Conservation (phyloP, 2,329 filamentous ascomycete species). For the Trichoderma arundinaceum region DNA sequence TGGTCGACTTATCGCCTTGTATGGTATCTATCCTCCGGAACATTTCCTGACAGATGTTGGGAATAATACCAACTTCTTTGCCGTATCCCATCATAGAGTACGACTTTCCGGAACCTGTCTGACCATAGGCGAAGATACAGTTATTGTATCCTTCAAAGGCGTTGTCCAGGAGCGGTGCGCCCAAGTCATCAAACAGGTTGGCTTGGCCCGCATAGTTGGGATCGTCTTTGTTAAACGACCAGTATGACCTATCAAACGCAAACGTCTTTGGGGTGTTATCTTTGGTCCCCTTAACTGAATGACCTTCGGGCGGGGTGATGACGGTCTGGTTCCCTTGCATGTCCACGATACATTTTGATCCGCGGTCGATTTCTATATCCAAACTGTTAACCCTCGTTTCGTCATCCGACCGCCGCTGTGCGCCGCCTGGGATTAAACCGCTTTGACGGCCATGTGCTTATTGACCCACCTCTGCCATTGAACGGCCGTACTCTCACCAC, state of each 20-base stretch:
- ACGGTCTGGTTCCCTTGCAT: slow-evolving; percentile 95
- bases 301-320: slow-evolving; percentile 73
- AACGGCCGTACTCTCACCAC: slow-evolving; percentile 96
- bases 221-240: slow-evolving; percentile 89
- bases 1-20: slow-evolving; percentile 74
- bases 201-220: slow-evolving; percentile 88
- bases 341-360: slow-evolving; percentile 94
- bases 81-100: slow-evolving; percentile 99
- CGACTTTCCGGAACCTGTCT: slow-evolving; percentile 97
- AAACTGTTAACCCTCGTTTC: slow-evolving; percentile 35
- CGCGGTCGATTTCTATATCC: slow-evolving; percentile 78
- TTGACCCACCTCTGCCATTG: slow-evolving; percentile 80
- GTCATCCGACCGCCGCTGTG: not conserved
- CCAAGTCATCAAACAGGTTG: slow-evolving; percentile 85
- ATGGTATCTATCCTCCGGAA: slow-evolving; percentile 81
- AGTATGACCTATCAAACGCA: slow-evolving; percentile 96
- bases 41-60: slow-evolving; percentile 97
- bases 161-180: slow-evolving; percentile 91
- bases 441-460: slow-evolving; percentile 12
- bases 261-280: slow-evolving; percentile 80
- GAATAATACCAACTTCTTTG: slow-evolving; percentile 92
- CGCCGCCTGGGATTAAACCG: not conserved
- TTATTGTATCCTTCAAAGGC: slow-evolving; percentile 99
- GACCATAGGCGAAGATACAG: slow-evolving; percentile 98
- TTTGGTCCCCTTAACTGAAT: slow-evolving; percentile 68